Evolutionary conservation across 139 green algal genomes (phyloP).

Genomic region (Ettlia oleoabundans): DNA sequence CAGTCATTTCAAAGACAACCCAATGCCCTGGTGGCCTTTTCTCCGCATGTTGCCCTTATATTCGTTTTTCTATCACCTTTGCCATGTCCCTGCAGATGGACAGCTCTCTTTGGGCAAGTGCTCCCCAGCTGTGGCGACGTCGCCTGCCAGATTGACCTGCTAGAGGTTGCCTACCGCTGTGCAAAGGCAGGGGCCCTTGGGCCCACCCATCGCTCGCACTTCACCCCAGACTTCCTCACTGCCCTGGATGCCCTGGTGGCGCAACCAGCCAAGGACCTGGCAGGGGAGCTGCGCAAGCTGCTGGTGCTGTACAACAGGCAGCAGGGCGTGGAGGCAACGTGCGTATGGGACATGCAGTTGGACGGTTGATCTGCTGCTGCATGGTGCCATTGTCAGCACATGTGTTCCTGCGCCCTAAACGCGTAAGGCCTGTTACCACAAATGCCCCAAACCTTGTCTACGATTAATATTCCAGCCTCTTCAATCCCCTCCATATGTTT

Average conservation of each 20-base stretch:
- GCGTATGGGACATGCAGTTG: too few relatives aligned
- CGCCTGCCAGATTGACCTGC: slow-evolving; percentile 15
- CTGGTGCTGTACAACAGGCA: slow-evolving; percentile 23
- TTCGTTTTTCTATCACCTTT: not conserved
- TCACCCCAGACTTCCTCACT: not conserved
- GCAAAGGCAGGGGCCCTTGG: not conserved
- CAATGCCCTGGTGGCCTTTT: not conserved
- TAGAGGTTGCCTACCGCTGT: slow-evolving; percentile 31
- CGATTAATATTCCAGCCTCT: too few relatives aligned
- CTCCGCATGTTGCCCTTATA: not conserved
- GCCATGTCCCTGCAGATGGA: not conserved
- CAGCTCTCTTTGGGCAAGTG: slow-evolving; percentile 2
- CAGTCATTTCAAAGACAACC: not conserved
- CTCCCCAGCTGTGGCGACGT: slow-evolving; percentile 24
- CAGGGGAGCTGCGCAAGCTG: slow-evolving; percentile 12
- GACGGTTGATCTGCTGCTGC: not conserved
- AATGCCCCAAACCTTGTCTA: too few relatives aligned
- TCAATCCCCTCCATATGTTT: not conserved
- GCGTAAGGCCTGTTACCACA: too few relatives aligned
- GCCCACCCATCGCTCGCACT: not conserved
- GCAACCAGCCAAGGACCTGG: slow-evolving; percentile 9
- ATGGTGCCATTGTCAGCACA: too few relatives aligned
- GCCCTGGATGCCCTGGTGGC: not conserved
- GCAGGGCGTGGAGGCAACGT: slow-evolving; percentile 11
- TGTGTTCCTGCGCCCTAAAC: too few relatives aligned